Evolutionary conservation across 164 flowering plant genomes (phyloP), one percentile per base, ranked within the genome.

Genomic region (Vitis amurensis): DNA sequence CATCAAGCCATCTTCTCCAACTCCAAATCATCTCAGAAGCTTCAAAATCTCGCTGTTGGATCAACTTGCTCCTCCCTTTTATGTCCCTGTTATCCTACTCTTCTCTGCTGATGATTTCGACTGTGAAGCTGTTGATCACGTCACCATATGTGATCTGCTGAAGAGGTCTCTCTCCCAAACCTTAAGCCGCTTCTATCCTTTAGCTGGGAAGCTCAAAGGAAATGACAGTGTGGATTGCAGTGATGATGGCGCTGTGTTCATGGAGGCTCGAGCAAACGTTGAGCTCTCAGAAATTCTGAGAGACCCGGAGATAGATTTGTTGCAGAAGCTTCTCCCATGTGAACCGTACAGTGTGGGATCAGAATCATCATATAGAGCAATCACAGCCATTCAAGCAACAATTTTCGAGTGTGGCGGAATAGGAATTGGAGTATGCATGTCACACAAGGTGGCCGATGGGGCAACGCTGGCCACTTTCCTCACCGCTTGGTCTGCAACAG

Each of bases 131-230:
- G 7, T 37, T 37, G 7, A 37, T 37, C 44, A 37, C 7, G 44
- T 37, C 44, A 37, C 44, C 44, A 37, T 37, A 37, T 37, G 44
- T 37, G 44, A 37, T 37, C 44, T 50, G 55, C 19, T 64, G 23
- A 62, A 47, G 37, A 66, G 15, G 59, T 49, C 84, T 47, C 67
- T 83, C 9, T 74, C 78, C 8, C 49, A 59, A 15, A 59, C 73
- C n/a, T 27, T 84, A 12, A 61, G 79, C 17, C 61, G 63, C 3
- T 82, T 66, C 64, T 80, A 77, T 68, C 85, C 85, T 4, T 53
- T 82, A 1, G 84, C 84, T 9, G 88, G 88, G 12, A 67, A 74
- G 44, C 48, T 85, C 30, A 63, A 73, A 16, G 76, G 72, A 12
- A 74, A 76, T 10, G 14, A 63, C 7, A 50, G 61, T 1, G 72